Evolutionary conservation across 139 green algal genomes (phyloP), one percentile per base, ranked within the genome.

Genomic region (Gonium pectorale): DNA sequence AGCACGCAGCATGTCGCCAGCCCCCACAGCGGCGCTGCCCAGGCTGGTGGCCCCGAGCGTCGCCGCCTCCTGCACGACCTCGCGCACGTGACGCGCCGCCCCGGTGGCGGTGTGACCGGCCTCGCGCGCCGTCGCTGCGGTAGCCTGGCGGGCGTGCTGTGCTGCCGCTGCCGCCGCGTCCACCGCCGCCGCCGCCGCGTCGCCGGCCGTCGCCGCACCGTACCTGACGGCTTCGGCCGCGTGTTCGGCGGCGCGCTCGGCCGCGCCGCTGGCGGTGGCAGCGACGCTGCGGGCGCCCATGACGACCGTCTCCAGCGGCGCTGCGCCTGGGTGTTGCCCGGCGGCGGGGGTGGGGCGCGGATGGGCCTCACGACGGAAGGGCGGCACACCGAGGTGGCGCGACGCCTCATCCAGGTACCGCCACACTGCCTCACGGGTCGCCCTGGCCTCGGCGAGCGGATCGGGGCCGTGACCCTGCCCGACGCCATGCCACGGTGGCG

Each of bases 1-100:
- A 49, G 46, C 52, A 15, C 72, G 52, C 35, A 80, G 37, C 72
- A 80, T 80, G 72, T 80, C 72, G 6, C 24, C 72, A 2, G 72
- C 72, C 5, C 72, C 72, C 7, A 80, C 72, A 4, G 72, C 72
- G 27, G 72, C 51, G 38, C 52, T 80, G 35, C 72, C 72, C 37
- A 80, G 35, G 29, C 44, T 60, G 17, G 72, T 80, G 2, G 72
- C 72, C 2, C 52, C 72, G 13, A 68, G 52, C 35, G 22, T 40
- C 7, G 67, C 27, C 19, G 26, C 26, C 8, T 80, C 46, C 5
- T 54, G 72, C 9, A 27, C 59, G 59, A 29, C 62, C 40, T 13
- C 62, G 17, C 13, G 40, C n/a, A 51, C 46, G 17, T 11, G 26
- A 27, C 19, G 4, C 35, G 17, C 49, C 33, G 49, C 21, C 9